These are phyloP conservation scores for Penicillium sumatraense DNA, from an alignment of 2,329 filamentous ascomycete genomes.

Conservation along the genomic window DNA sequence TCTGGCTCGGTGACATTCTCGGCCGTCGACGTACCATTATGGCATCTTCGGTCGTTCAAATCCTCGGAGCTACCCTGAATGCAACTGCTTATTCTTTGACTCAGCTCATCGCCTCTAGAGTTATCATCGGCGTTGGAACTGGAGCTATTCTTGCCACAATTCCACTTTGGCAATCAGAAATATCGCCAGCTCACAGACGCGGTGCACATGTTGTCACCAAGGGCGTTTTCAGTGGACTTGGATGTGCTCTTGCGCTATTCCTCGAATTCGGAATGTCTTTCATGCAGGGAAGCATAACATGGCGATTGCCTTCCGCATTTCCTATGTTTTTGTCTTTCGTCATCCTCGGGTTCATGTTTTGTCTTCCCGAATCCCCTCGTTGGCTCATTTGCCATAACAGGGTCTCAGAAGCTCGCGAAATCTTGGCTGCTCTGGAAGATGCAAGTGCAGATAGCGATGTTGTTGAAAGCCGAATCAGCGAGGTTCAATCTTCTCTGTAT, in stretches of 20 bases:
- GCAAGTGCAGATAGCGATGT: constrained; percentile 4
- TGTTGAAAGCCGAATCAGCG: constrained; percentile 17
- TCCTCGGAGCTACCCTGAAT: constrained; percentile 20
- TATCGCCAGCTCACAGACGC: constrained; percentile 23
- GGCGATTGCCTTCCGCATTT: constrained; percentile 26
- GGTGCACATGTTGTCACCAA: constrained; percentile 28
- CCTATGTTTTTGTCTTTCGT: constrained; percentile 19
- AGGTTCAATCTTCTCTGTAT: constrained; percentile 23
- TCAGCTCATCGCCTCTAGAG: constrained; percentile 19
- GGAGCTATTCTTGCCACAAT: constrained; percentile 23
- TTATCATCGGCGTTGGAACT: constrained; percentile 21
- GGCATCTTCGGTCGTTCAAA: constrained; percentile 19
- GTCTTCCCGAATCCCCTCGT: constrained; percentile 26
- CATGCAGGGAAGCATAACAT: constrained; percentile 14
- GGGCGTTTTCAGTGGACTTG: constrained; percentile 24
- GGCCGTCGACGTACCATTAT: constrained; percentile 28
- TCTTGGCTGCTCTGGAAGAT: constrained; percentile 21
- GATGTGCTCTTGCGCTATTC: constrained; percentile 24
- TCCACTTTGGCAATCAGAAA: constrained; percentile 29
- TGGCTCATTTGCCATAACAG: constrained; percentile 24
- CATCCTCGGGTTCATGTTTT: constrained; percentile 16
- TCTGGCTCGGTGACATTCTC: constrained; percentile 25
- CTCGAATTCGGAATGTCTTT: constrained; percentile 29
- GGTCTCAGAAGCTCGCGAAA: constrained; percentile 19
- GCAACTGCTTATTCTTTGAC: constrained; percentile 15